Evolutionary conservation across 345 rosid genomes (phyloP).

Genomic region (Citrus mangshanensis): DNA sequence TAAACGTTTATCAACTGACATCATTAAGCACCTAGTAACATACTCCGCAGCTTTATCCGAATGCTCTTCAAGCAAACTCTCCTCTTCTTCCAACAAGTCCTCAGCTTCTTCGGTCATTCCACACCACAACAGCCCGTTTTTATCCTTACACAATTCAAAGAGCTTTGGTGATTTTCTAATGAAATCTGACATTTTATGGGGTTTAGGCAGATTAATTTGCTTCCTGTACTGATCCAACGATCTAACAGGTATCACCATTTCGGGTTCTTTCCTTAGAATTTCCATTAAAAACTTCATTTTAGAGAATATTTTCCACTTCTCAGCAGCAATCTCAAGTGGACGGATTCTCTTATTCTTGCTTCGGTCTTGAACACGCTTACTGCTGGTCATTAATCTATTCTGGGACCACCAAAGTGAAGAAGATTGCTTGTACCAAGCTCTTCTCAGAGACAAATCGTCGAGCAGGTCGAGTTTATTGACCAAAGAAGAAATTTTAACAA

Average conservation of each 20-base stretch:
- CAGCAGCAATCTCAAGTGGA: conserved; percentile 67
- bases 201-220: conserved; percentile 63
- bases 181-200: conserved; percentile 61
- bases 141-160: conserved; percentile 76
- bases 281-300: conserved; percentile 67
- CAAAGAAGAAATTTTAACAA: conserved; percentile 1
- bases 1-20: conserved; percentile 62
- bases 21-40: conserved; percentile 80
- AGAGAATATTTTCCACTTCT: conserved; percentile 65
- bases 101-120: conserved; percentile 70
- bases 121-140: conserved; percentile 71
- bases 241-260: conserved; percentile 63
- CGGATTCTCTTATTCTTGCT: conserved; percentile 64
- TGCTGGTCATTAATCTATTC: conserved; percentile 60
- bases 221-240: conserved; percentile 49
- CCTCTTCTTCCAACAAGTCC: conserved; percentile 57
- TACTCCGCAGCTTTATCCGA: conserved; percentile 65
- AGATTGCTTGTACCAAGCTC: conserved; percentile 6
- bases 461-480: conserved; percentile 29
- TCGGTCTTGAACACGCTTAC: conserved; percentile 79
- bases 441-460: conserved; percentile 42
- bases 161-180: conserved; percentile 68
- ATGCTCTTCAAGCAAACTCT: conserved; percentile 57
- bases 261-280: conserved; percentile 60
- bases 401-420: conserved; percentile 28